phyloP scores from a whole-genome alignment of 208 protist genomes.

The Leishmania turanica region DNA sequence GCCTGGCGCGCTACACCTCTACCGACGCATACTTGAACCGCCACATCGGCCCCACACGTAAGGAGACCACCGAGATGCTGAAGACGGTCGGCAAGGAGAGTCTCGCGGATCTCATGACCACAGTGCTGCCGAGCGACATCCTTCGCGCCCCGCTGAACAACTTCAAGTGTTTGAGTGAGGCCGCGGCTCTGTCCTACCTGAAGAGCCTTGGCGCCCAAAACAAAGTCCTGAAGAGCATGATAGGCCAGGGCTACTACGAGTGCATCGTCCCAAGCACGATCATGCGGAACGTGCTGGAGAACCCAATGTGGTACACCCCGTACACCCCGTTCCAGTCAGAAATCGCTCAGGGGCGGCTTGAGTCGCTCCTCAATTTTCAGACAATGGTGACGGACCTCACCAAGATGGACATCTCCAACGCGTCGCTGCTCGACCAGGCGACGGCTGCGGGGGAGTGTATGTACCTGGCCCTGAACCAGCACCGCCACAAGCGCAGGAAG shows the following conservation, averaged over 20 bases:
- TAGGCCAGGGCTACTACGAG: conserved; percentile 95
- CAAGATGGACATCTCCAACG: conserved; percentile 94
- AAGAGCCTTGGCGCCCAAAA: conserved; percentile 76
- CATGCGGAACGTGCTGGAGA: conserved; percentile 97
- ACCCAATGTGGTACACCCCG: conserved; percentile 99
- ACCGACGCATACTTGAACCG: conserved; percentile 91
- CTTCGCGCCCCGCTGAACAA: conserved; percentile 51
- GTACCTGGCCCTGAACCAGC: conserved; percentile 64
- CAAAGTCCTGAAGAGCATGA: conserved; percentile 90
- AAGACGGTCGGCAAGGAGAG: conserved; percentile 64
- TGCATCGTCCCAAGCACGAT: conserved; percentile 93
- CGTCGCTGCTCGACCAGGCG: conserved; percentile 97
- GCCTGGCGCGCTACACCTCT: conserved; percentile 44
- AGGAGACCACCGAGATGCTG: conserved; percentile 92
- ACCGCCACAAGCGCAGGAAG: conserved; percentile 51
- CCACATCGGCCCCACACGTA: conserved; percentile 87
- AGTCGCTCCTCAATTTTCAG: conserved; percentile 98
- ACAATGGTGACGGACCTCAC: conserved; percentile 97
- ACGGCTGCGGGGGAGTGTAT: conserved; percentile 74
- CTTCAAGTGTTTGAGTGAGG: conserved; percentile 67
- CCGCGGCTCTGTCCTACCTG: conserved; percentile 66
- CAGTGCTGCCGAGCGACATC: conserved; percentile 75
- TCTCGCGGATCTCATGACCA: conserved; percentile 82
- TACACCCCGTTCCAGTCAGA: conserved; percentile 98
- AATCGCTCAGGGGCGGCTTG: conserved; percentile 96